Evolutionary conservation across 2,329 filamentous ascomycete genomes (phyloP).

Genomic region (Beauveria australis): DNA sequence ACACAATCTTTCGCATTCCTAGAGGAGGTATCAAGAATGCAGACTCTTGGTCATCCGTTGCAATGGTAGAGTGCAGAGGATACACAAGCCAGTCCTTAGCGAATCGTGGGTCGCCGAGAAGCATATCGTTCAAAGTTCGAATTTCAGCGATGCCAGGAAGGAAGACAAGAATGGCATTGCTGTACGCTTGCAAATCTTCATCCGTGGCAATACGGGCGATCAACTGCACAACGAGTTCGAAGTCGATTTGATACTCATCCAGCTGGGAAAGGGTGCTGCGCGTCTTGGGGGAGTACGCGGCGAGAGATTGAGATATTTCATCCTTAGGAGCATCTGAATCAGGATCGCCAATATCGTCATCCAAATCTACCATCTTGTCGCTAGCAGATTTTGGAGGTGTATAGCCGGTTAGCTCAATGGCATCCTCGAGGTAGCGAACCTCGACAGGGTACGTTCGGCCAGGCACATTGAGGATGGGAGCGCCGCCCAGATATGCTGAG

Average conservation of each 20-base stretch:
- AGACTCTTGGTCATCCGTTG: constrained; percentile 90
- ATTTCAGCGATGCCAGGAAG: constrained; percentile 93
- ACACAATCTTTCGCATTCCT: constrained; percentile 82
- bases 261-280: constrained; percentile 66
- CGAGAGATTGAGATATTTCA: constrained; percentile 56
- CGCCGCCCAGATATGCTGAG: constrained; percentile 76
- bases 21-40: constrained; percentile 80
- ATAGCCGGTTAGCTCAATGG: constrained; percentile 78
- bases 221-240: constrained; percentile 73
- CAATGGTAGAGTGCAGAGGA: constrained; percentile 87
- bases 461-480: constrained; percentile 82
- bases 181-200: constrained; percentile 59
- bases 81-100: constrained; percentile 74
- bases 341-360: constrained; percentile 50
- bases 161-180: constrained; percentile 89
- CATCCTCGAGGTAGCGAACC: constrained; percentile 84
- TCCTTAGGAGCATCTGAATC: constrained; percentile 37
- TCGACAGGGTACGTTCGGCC: constrained; percentile 90
- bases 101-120: constrained; percentile 70
- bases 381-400: constrained; percentile 35
- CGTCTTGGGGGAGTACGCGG: constrained; percentile 68
- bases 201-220: constrained; percentile 68
- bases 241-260: constrained; percentile 89
- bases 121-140: constrained; percentile 74
- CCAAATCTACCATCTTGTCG: constrained; percentile 52